Evolutionary conservation across 2,329 filamentous ascomycete species (phyloP), one percentile per base, ranked within the genome.

Genomic region (Calonectria pteridis): DNA sequence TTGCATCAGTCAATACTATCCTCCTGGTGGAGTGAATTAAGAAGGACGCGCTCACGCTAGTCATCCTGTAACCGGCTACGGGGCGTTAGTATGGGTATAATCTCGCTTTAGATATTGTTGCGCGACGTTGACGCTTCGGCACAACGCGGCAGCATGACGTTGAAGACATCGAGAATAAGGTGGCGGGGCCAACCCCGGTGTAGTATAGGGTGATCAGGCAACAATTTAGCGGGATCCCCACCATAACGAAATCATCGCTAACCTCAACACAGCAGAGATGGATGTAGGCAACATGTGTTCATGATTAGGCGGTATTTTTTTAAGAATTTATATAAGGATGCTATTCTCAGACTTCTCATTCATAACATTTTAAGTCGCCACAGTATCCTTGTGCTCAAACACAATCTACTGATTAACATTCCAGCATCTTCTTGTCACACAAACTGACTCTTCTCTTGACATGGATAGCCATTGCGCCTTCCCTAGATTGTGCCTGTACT

Each of bases 1-100:
- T 77, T 78, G 62, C 58, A 80, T 80, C 79, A 81, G 77, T 77
- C 76, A 73, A 75, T 67, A 72, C 71, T 76, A 63, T 59, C 69
- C 66, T 20, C 20, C 18, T 6, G 16, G 11, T 4, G 23, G 43
- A n/a, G 46, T 14, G 6, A 26, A 53, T 49, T 3, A 6, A 49
- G 33, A 53, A 51, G 20, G 4, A 29, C 29, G 43, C 9, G 73
- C 79, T 77, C 64, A 81, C 79, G 55, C 79, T 81, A 63, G 78
- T 40, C 79, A 81, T 81, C 40, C 67, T 78, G 71, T 31, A 58
- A 35, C 35, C 63, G 51, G 20, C 59, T 26, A 23, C 33, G 23
- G 33, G 28, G 31, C 26, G 68, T 65, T 43, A 53, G 46, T 50
- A 68, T 74, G 40, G 40, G 59, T 59, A 59, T 43, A n/a, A 71